Percentiles rank a stretch among this genome's conserved stretches.
phyloP scores from a whole-genome alignment of 768 basidiomycete species.

The Pisolithus sp. region DNA sequence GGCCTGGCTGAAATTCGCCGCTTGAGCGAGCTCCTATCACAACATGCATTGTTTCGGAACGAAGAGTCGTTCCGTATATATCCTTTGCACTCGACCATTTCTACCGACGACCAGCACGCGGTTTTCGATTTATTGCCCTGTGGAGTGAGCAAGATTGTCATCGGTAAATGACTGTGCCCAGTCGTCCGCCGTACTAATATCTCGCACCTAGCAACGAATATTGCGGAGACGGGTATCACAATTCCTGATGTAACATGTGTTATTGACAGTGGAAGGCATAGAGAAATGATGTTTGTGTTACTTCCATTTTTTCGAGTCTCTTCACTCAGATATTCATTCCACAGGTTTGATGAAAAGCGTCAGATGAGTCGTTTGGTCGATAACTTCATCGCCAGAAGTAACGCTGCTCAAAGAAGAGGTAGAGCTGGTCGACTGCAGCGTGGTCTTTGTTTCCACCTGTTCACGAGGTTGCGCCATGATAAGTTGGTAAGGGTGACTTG shows the following conservation, averaged over 20 bases:
- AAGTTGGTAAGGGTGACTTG: conserved; percentile 43
- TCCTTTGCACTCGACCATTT: conserved; percentile 88
- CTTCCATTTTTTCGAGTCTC: not conserved
- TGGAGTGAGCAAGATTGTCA: conserved; percentile 87
- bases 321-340: not conserved
- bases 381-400: conserved; percentile 86
- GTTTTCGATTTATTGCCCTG: conserved; percentile 84
- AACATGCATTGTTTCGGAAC: conserved; percentile 68
- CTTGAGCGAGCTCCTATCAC: conserved; percentile 71
- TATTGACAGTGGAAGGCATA: conserved; percentile 88
- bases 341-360: conserved; percentile 92
- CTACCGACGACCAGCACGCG: conserved; percentile 82
- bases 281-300: conserved; percentile 76
- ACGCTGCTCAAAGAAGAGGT: conserved; percentile 84
- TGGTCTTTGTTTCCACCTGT: conserved; percentile 93
- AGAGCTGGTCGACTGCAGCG: conserved; percentile 86
- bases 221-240: conserved; percentile 96
- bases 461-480: conserved; percentile 84
- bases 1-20: conserved; percentile 91
- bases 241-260: conserved; percentile 98
- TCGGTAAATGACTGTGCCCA: conserved; percentile 49
- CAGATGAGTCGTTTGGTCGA: conserved; percentile 90
- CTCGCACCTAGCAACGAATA: conserved; percentile 64
- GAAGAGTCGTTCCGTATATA: conserved; percentile 63
- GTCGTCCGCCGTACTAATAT: conserved; percentile 1